Percentiles rank a stretch among this genome's conserved stretches.
These are phyloP conservation scores for Ogataea angusta DNA, from an alignment of 805 yeast genomes.

Conservation along the genomic window DNA sequence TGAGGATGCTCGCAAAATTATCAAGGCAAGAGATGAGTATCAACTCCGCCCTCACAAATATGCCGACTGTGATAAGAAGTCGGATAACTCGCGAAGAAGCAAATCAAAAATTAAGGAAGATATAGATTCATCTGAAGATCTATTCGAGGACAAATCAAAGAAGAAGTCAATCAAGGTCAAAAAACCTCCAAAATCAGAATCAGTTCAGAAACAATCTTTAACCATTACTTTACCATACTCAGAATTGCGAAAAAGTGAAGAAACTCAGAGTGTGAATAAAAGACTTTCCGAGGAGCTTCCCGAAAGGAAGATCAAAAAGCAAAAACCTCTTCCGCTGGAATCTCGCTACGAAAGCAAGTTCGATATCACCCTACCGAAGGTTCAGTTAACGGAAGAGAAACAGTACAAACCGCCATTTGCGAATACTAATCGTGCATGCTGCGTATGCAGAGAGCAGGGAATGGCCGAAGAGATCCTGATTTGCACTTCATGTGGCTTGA, in stretches of 20 bases:
- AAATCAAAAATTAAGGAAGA: constrained; percentile 5
- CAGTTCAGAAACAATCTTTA: constrained; percentile 12
- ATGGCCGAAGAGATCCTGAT: constrained; percentile 40
- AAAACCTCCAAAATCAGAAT: constrained; percentile 5
- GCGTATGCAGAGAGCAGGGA: constrained; percentile 48
- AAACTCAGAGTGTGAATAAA: constrained; percentile 3
- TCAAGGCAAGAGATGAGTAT: constrained; percentile 44
- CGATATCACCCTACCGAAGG: constrained; percentile 20
- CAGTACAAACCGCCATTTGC: too few species aligned
- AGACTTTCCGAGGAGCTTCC: constrained; percentile 3
- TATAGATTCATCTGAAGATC: neutral
- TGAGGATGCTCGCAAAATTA: constrained; percentile 56
- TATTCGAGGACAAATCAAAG: constrained; percentile 2
- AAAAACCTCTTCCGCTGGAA: neutral
- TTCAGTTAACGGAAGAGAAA: too few species aligned
- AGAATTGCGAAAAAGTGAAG: constrained; percentile 11
- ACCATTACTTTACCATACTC: constrained; percentile 20
- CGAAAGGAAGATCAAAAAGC: constrained; percentile 7
- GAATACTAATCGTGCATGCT: constrained; percentile 40
- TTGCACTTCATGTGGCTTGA: constrained; percentile 66
- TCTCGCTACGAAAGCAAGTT: constrained; percentile 27
- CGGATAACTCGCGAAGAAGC: neutral
- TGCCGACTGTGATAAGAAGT: constrained; percentile 2
- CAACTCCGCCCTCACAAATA: constrained; percentile 22
- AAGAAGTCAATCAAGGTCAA: constrained; percentile 13